phyloP scores from a whole-genome alignment of 2,329 filamentous ascomycete genomes.

The Zelopaecilomyces penicillatus region DNA sequence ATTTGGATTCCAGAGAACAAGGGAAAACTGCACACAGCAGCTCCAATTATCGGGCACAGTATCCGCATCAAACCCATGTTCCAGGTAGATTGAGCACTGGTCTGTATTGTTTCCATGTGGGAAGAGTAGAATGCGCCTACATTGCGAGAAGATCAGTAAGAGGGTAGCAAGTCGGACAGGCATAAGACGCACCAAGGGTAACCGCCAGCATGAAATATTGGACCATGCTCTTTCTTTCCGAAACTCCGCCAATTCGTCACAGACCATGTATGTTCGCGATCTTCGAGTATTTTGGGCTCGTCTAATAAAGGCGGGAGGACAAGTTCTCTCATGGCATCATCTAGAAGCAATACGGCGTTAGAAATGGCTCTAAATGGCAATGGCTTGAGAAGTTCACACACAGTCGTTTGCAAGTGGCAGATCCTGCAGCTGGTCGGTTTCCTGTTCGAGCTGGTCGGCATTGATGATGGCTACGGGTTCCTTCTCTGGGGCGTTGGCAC shows the following conservation, averaged over 20 bases:
- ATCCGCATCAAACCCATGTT: slow-evolving; percentile 76
- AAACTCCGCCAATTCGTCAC: slow-evolving; percentile 75
- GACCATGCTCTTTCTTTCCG: slow-evolving; percentile 76
- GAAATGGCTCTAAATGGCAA: background rate
- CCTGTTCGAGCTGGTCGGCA: slow-evolving; percentile 42
- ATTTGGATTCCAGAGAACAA: slow-evolving; percentile 90
- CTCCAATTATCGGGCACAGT: slow-evolving; percentile 87
- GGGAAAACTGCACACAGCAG: slow-evolving; percentile 88
- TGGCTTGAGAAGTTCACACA: slow-evolving; percentile 25
- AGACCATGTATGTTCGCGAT: slow-evolving; percentile 75
- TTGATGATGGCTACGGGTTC: slow-evolving; percentile 47
- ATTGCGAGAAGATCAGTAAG: background rate
- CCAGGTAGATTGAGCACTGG: slow-evolving; percentile 88
- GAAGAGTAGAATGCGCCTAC: slow-evolving; percentile 88
- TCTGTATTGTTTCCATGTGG: slow-evolving; percentile 93
- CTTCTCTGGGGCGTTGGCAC: slow-evolving; percentile 39
- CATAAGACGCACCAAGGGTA: slow-evolving; percentile 64
- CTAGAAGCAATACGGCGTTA: slow-evolving; percentile 30
- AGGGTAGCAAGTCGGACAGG: slow-evolving; percentile 13
- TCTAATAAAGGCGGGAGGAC: slow-evolving; percentile 64
- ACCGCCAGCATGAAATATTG: slow-evolving; percentile 76
- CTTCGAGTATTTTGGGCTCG: slow-evolving; percentile 71
- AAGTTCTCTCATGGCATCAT: slow-evolving; percentile 76
- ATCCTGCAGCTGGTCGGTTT: slow-evolving; percentile 39
- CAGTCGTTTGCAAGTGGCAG: slow-evolving; percentile 44